Base-by-base conservation (phyloP, 768 basidiomycete species). In the Suillus subluteus region DNA sequence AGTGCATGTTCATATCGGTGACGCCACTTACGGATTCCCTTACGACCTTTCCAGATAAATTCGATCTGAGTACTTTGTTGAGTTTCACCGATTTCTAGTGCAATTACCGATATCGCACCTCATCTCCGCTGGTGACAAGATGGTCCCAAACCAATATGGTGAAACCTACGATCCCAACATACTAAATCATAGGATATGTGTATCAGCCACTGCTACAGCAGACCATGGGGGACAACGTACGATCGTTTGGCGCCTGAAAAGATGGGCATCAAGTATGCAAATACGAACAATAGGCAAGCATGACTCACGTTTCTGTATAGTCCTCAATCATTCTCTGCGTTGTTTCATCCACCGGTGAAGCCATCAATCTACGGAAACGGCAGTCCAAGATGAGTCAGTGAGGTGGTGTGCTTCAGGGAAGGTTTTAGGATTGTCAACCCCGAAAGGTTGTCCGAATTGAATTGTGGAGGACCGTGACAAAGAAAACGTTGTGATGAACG, bases 161-260 rank as follows among this genome's bases (percentile, higher is more conserved):
- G 71, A 83, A 85, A 68, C 82, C 80, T 6, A 79, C 83, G 37
- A 87, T 77, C 16, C 83, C 86, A 46, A 87, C 76, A 58, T 79
- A 84, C 85, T 88, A 54, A 63, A 41, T 26, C 26, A 41, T 30
- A 61, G 6, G 16, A 41, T 6, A 30, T 11, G 32, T 9, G 41
- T 18, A 7, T 41, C 18, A 61, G 26, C 26, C 26, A 21, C 1
- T 21, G 40, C 26, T 30, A 61, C 40, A 30, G 40, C 18, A 41
- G 26, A 41, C 16, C 13, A 6, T 18, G 16, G 23, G 4, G 38
- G 16, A 41, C 23, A 11, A 37, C 23, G 18, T 43, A 61, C 58
- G 30, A 61, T 61, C 11, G 58, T 61, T 43, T 30, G 18, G 3
- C 58, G 58, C 4, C 58, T 59, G 58, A 26, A 37, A 59, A 41